Evolutionary conservation across 495 filamentous ascomycete genomes (phyloP).

Genomic region (Podospora pseudoanserina): DNA sequence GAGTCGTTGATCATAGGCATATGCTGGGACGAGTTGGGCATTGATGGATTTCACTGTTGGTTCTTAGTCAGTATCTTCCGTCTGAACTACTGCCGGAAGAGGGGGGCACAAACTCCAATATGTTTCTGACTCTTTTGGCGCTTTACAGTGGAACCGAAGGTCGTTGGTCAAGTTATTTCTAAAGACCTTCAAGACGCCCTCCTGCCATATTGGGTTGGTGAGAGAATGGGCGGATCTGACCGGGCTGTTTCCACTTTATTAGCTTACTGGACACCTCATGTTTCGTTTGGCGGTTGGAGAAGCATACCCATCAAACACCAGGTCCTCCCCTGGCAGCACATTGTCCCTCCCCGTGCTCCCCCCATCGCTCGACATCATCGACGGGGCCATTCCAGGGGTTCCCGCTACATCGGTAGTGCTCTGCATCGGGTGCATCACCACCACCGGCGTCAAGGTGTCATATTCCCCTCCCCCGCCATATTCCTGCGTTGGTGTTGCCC

Average conservation of each 20-base stretch:
- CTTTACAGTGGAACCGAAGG: constrained; percentile 32
- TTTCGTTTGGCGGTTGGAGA: neutral
- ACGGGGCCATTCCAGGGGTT: constrained; percentile 10
- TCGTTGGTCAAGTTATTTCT: constrained; percentile 31
- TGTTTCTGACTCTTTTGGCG: constrained; percentile 32
- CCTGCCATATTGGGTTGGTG: constrained; percentile 24
- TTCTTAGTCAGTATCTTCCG: neutral
- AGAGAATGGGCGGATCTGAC: constrained; percentile 30
- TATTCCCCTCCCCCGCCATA: constrained; percentile 6
- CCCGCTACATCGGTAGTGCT: neutral
- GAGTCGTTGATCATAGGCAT: constrained; percentile 34
- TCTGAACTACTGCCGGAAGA: neutral
- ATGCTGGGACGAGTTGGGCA: constrained; percentile 36
- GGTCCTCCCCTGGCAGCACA: constrained; percentile 34
- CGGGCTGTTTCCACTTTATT: constrained; percentile 12
- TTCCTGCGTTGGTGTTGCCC: neutral
- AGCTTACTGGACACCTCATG: neutral
- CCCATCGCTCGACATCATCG: constrained; percentile 22
- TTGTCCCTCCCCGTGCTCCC: constrained; percentile 32
- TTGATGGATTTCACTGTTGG: constrained; percentile 32
- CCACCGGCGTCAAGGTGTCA: constrained; percentile 31
- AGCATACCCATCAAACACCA: constrained; percentile 33
- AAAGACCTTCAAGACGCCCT: constrained; percentile 34
- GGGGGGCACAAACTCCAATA: constrained; percentile 29
- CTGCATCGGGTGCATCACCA: constrained; percentile 20